These are phyloP conservation scores for Ophiosphaerella herpotricha DNA, from an alignment of 2,329 filamentous ascomycete species.

Conservation along the genomic window DNA sequence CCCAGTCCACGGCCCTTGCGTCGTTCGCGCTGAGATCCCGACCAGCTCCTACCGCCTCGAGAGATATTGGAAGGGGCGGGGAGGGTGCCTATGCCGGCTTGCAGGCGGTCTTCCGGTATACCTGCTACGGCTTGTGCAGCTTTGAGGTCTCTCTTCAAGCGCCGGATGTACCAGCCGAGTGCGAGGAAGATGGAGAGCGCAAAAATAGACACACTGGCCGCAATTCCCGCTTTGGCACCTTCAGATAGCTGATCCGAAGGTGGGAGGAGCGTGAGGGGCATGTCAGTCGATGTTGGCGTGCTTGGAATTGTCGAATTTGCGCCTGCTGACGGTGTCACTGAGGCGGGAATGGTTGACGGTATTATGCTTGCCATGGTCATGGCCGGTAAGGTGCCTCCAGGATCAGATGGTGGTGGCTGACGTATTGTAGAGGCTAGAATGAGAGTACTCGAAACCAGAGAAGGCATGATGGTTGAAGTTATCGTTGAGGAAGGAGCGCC, in stretches of 20 bases:
- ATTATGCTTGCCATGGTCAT: background rate
- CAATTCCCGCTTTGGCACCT: conserved; percentile 31
- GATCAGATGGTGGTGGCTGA: too few species aligned
- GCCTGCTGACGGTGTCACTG: background rate
- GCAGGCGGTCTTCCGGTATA: conserved; percentile 16
- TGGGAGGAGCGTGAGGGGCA: conserved; percentile 13
- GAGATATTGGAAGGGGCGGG: background rate
- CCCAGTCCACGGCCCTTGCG: conserved; percentile 2
- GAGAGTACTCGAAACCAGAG: background rate
- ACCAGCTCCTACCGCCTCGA: conserved; percentile 1
- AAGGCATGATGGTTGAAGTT: background rate
- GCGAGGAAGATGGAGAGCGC: conserved; percentile 15
- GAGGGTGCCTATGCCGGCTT: conserved; percentile 6
- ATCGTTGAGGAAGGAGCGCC: background rate
- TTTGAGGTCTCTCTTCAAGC: conserved; percentile 26
- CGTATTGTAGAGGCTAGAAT: background rate
- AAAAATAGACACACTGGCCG: conserved; percentile 17
- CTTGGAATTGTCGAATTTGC: background rate
- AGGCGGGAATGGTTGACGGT: background rate
- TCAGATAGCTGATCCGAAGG: conserved; percentile 17
- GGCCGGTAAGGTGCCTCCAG: too few species aligned
- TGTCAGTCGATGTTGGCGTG: conserved; percentile 13
- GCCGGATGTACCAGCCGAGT: conserved; percentile 30
- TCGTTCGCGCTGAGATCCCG: background rate
- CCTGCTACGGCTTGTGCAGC: conserved; percentile 18